These are phyloP conservation scores for Cucurbita ficifolia DNA, from an alignment of 306 rosid genomes.

Conservation along the genomic window DNA sequence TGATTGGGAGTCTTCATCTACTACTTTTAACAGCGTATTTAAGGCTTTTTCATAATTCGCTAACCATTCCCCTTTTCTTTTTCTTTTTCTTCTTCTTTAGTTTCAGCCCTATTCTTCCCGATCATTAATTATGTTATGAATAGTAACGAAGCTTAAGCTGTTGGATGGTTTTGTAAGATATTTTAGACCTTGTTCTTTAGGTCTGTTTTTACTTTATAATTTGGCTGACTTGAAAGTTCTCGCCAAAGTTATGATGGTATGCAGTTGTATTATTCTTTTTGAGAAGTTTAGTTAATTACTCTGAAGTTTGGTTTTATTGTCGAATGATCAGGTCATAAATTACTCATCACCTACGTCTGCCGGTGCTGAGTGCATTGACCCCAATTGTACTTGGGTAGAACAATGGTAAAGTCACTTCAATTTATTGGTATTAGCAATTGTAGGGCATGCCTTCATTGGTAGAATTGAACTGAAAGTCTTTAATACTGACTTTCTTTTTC, in stretches of 20 bases:
- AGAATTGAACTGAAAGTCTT: background rate
- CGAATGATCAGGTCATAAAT: constrained; percentile 46
- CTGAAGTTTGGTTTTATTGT: constrained; percentile 15
- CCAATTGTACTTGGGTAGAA: constrained; percentile 88
- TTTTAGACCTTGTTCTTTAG: background rate
- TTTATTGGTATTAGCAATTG: background rate
- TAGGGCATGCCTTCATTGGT: background rate
- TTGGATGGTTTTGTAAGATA: background rate
- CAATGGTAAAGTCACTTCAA: constrained; percentile 54
- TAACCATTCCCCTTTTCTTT: background rate
- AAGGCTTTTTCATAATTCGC: background rate
- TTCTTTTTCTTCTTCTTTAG: background rate
- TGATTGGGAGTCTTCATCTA: background rate
- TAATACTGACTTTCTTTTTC: background rate
- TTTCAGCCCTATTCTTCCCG: background rate
- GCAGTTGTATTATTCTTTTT: background rate
- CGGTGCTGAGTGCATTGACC: constrained; percentile 94
- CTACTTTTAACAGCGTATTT: background rate
- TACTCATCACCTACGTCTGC: constrained; percentile 88
- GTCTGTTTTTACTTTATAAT: background rate
- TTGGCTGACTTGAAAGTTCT: background rate
- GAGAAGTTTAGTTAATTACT: background rate
- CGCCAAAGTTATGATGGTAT: background rate
- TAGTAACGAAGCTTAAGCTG: background rate
- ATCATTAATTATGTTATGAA: background rate